A percentile compares a stretch with the other conserved stretches of the same genome.
Evolutionary conservation across 139 green algal genomes (phyloP).

Genomic region (Chloropicon primus): DNA sequence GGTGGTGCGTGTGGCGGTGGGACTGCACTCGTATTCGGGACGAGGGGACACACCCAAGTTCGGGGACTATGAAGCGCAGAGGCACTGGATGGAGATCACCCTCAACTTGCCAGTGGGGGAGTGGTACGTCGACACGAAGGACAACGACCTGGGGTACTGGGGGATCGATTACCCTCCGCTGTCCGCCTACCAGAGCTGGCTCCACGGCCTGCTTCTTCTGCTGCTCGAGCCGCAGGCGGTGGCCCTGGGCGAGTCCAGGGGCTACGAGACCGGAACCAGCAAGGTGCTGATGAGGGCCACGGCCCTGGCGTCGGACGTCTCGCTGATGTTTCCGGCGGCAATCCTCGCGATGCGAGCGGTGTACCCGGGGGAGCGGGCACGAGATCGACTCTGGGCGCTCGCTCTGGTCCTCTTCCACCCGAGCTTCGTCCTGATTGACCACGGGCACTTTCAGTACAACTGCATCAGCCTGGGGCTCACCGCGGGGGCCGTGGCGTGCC

Average conservation of each 20-base stretch:
- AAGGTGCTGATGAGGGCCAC: constrained; percentile 32
- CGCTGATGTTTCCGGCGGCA: constrained; percentile 65
- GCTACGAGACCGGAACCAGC: constrained; percentile 59
- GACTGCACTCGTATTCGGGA: constrained; percentile 65
- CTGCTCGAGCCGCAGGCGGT: constrained; percentile 56
- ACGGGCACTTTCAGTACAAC: constrained; percentile 99
- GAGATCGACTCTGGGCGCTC: constrained; percentile 25
- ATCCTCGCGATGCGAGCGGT: constrained; percentile 16
- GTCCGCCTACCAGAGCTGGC: constrained; percentile 82
- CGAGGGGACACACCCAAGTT: constrained; percentile 52
- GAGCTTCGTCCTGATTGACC: constrained; percentile 76
- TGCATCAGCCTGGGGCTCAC: constrained; percentile 70
- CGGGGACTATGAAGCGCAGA: constrained; percentile 95
- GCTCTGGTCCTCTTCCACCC: constrained; percentile 62
- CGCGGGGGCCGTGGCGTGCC: constrained; percentile 25
- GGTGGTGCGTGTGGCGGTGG: constrained; percentile 44
- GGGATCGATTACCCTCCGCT: constrained; percentile 95
- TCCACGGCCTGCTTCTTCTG: constrained; percentile 53
- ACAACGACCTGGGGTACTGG: constrained; percentile 73
- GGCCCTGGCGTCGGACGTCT: constrained; percentile 5
- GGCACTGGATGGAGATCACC: constrained; percentile 98
- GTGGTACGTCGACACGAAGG: constrained; percentile 50
- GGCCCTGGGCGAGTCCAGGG: constrained; percentile 39
- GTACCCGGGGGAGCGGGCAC: constrained; percentile 5
- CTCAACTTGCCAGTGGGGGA: constrained; percentile 46